Conservation (phyloP, 495 filamentous ascomycete species). For the Talaromyces thailandensis region DNA sequence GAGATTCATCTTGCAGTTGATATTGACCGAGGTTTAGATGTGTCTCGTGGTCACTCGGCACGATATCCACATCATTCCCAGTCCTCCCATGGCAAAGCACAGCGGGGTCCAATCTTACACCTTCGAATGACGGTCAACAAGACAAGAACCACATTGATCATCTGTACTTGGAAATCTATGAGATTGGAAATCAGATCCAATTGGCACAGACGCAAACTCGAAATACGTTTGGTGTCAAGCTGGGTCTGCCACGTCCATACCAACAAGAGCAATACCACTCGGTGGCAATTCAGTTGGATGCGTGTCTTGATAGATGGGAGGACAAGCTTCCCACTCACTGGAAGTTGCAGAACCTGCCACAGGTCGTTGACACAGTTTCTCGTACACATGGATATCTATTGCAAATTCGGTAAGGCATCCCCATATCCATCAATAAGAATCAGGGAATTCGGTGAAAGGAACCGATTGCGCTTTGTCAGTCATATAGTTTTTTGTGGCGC, state of each 20-base stretch:
- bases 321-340: slow-evolving; percentile 10
- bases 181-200: slow-evolving; percentile 17
- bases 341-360: slow-evolving; percentile 8
- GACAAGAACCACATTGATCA: not conserved
- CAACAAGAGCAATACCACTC: slow-evolving; percentile 18
- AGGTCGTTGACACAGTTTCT: slow-evolving; percentile 7
- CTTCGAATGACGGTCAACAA: slow-evolving; percentile 1
- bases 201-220: slow-evolving; percentile 15
- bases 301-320: slow-evolving; percentile 17
- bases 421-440: slow-evolving; percentile 2
- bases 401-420: slow-evolving; percentile 14
- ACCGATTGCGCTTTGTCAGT: not conserved
- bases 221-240: slow-evolving; percentile 9
- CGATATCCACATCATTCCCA: slow-evolving; percentile 10
- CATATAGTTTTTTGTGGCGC: not conserved
- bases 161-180: slow-evolving; percentile 10
- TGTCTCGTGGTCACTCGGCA: slow-evolving; percentile 17
- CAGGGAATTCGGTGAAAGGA: not conserved
- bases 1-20: not conserved
- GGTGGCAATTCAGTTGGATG: slow-evolving; percentile 13
- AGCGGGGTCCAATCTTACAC: not conserved
- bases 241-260: slow-evolving; percentile 7
- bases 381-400: slow-evolving; percentile 13
- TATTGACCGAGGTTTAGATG: slow-evolving; percentile 11
- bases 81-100: slow-evolving; percentile 8